Percentiles rank a stretch among this genome's conserved stretches.
These are phyloP conservation scores for Cyberlindnera subsufficiens DNA, from an alignment of 805 yeast genomes.

Conservation along the genomic window DNA sequence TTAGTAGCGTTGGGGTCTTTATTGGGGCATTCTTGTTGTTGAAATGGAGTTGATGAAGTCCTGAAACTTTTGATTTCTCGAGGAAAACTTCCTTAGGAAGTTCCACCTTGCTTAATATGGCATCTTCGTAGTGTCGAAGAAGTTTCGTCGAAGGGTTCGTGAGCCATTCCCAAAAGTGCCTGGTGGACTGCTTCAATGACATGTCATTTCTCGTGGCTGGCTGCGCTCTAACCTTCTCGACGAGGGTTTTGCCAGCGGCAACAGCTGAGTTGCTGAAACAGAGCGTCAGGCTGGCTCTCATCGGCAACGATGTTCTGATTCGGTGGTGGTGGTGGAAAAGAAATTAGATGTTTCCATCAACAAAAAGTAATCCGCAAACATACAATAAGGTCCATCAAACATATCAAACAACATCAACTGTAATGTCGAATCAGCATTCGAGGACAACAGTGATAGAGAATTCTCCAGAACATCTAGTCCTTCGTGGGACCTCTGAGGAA, in stretches of 20 bases:
- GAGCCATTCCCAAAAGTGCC: slow-evolving; percentile 17
- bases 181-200: slow-evolving; percentile 7
- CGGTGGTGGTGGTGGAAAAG: no score
- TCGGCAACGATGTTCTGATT: no score
- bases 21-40: slow-evolving; percentile 17
- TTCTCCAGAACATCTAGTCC: slow-evolving; percentile 8
- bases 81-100: slow-evolving; percentile 9
- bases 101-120: slow-evolving; percentile 7
- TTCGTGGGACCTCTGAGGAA: slow-evolving; percentile 11
- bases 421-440: not conserved
- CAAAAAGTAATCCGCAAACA: no score
- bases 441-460: not conserved
- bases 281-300: no score
- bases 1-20: slow-evolving; percentile 40
- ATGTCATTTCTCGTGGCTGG: slow-evolving; percentile 11
- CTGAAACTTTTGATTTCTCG: slow-evolving; percentile 8
- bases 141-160: slow-evolving; percentile 6
- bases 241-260: slow-evolving; percentile 4
- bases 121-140: slow-evolving; percentile 16
- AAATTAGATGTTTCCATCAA: no score
- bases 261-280: no score
- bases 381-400: no score
- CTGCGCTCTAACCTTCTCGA: slow-evolving; percentile 12
- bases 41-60: slow-evolving; percentile 21
- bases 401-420: no score